These are phyloP conservation scores for Lachancea sp. DNA, from an alignment of 805 yeast genomes.

Conservation along the genomic window DNA sequence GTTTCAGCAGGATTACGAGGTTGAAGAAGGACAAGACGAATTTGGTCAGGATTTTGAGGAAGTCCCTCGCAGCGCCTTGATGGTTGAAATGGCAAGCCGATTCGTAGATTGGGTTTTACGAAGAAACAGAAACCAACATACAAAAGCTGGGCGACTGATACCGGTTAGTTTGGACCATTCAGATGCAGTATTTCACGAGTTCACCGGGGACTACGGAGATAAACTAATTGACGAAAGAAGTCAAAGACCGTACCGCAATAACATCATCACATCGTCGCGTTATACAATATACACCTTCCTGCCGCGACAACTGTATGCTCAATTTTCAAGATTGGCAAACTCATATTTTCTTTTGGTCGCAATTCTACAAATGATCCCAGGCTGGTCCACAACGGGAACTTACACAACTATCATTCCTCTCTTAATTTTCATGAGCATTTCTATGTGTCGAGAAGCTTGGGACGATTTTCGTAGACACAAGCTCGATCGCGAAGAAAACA, in stretches of 20 bases:
- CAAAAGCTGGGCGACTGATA: conserved; percentile 68
- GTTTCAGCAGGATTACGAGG: conserved; percentile 14
- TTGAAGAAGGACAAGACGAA: conserved; percentile 12
- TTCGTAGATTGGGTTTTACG: conserved; percentile 37
- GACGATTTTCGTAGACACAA: conserved; percentile 87
- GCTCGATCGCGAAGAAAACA: conserved; percentile 81
- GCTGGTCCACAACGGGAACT: conserved; percentile 96
- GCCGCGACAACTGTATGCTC: conserved; percentile 85
- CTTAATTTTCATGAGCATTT: conserved; percentile 75
- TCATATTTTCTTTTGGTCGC: conserved; percentile 85
- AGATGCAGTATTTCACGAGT: conserved; percentile 17
- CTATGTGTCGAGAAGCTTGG: conserved; percentile 87
- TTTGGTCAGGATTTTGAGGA: background rate
- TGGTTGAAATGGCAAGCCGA: background rate
- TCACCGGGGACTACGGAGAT: conserved; percentile 10
- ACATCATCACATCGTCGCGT: conserved; percentile 77
- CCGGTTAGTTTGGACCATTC: conserved; percentile 50
- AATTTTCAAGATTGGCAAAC: conserved; percentile 89
- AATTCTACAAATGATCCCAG: conserved; percentile 89
- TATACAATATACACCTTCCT: conserved; percentile 75
- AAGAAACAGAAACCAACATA: conserved; percentile 41
- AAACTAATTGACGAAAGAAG: conserved; percentile 61
- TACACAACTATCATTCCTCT: conserved; percentile 91
- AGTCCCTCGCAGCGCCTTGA: background rate
- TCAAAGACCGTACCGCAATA: conserved; percentile 52